phyloP scores from a whole-genome alignment of 192 early-diverging fungal genomes.

The Podila clonocystis region DNA sequence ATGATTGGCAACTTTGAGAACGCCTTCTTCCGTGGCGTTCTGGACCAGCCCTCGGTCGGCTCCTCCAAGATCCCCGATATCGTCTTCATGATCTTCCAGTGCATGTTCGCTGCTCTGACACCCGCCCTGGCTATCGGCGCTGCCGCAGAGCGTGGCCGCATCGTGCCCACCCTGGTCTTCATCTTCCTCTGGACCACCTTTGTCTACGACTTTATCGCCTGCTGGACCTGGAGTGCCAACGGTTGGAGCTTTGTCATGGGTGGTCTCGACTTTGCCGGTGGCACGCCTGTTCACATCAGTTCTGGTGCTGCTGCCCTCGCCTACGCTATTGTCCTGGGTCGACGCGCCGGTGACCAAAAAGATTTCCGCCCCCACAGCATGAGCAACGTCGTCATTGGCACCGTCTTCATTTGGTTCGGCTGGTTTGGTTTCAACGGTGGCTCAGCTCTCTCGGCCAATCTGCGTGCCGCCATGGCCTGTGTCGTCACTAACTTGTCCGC shows the following conservation, averaged over 20 bases:
- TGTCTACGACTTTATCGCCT: slow-evolving; percentile 94
- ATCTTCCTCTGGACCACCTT: slow-evolving; percentile 94
- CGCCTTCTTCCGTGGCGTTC: slow-evolving; percentile 71
- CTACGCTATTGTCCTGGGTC: slow-evolving; percentile 87
- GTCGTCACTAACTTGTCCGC: slow-evolving; percentile 89
- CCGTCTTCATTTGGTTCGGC: slow-evolving; percentile 92
- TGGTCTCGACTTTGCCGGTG: slow-evolving; percentile 94
- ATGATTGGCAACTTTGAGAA: slow-evolving; percentile 88
- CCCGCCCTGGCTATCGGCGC: slow-evolving; percentile 92
- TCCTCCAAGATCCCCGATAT: slow-evolving; percentile 74
- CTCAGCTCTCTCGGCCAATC: slow-evolving; percentile 78
- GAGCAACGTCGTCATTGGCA: slow-evolving; percentile 91
- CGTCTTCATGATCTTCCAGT: slow-evolving; percentile 87
- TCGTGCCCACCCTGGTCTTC: slow-evolving; percentile 89
- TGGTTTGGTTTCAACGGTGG: slow-evolving; percentile 99
- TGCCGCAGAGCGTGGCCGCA: slow-evolving; percentile 87
- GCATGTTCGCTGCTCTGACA: slow-evolving; percentile 94
- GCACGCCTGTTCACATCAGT: slow-evolving; percentile 94
- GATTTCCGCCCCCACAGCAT: slow-evolving; percentile 91
- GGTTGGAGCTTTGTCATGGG: slow-evolving; percentile 90
- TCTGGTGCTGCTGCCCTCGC: slow-evolving; percentile 93
- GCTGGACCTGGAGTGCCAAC: slow-evolving; percentile 91
- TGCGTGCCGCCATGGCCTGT: slow-evolving; percentile 88
- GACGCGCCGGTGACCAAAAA: slow-evolving; percentile 76
- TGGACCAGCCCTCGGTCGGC: slow-evolving; percentile 61